Evolutionary conservation across 495 filamentous ascomycete genomes (phyloP).

Genomic region (Aspergillus sclerotiicarbonarius): DNA sequence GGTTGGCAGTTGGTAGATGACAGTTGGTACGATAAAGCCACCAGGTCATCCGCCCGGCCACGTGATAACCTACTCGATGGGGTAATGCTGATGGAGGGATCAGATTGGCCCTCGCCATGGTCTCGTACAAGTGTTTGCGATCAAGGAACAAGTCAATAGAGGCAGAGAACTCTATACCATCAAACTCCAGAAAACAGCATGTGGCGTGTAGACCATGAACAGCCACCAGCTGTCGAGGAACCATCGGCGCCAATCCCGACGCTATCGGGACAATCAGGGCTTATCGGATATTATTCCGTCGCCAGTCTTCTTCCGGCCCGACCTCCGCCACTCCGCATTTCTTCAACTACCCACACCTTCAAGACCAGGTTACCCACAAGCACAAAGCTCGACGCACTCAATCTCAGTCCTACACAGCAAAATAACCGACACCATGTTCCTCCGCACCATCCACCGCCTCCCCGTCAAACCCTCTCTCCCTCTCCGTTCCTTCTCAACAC

Average conservation of each 20-base stretch:
- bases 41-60: background rate
- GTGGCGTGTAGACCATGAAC: background rate
- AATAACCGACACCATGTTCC: background rate
- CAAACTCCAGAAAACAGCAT: background rate
- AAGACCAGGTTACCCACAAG: background rate
- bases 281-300: conserved; percentile 21
- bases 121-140: too few relatives aligned
- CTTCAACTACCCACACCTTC: background rate
- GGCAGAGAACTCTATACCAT: too few relatives aligned
- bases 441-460: conserved; percentile 1
- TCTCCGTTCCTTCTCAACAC: background rate
- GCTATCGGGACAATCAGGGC: conserved; percentile 36
- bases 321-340: conserved; percentile 16
- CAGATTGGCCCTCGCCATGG: too few relatives aligned
- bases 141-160: too few relatives aligned
- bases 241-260: conserved; percentile 4
- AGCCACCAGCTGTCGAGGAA: background rate
- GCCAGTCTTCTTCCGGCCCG: background rate
- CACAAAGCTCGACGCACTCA: background rate
- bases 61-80: too few relatives aligned
- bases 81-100: too few relatives aligned
- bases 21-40: background rate
- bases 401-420: background rate
- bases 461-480: background rate
- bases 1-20: too few relatives aligned